These are phyloP conservation scores for Klebsormidium nitens DNA, from an alignment of 139 green algal species.

Conservation along the genomic window DNA sequence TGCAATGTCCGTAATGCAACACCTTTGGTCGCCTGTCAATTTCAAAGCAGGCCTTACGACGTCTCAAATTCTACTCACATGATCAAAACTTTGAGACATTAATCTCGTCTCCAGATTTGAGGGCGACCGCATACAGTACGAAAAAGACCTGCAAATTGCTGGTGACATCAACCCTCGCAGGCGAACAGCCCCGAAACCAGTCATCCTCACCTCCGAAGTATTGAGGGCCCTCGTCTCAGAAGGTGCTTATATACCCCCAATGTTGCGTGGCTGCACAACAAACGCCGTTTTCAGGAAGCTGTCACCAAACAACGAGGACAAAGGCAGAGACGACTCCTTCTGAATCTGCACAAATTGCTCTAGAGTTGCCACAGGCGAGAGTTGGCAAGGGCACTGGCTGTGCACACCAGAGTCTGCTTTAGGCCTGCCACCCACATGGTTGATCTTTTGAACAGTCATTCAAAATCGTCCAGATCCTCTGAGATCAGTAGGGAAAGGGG, in stretches of 20 bases:
- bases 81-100: no score
- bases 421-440: background rate
- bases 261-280: constrained; percentile 21
- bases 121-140: no score
- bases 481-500: background rate
- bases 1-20: no score
- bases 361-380: background rate
- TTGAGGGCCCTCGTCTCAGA: background rate
- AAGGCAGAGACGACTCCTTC: background rate
- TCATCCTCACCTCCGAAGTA: constrained; percentile 5
- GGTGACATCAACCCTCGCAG: background rate
- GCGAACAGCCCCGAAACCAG: background rate
- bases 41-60: no score
- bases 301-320: background rate
- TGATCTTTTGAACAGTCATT: background rate
- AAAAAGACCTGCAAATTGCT: no score
- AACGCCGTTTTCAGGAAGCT: background rate
- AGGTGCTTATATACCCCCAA: constrained; percentile 36
- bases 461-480: background rate
- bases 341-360: background rate
- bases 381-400: constrained; percentile 4
- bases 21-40: no score
- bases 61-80: no score
- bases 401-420: background rate
- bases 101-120: no score